phyloP scores from a whole-genome alignment of 1,284 basidiomycete genomes.

The Rhodotorula mucilaginosa region DNA sequence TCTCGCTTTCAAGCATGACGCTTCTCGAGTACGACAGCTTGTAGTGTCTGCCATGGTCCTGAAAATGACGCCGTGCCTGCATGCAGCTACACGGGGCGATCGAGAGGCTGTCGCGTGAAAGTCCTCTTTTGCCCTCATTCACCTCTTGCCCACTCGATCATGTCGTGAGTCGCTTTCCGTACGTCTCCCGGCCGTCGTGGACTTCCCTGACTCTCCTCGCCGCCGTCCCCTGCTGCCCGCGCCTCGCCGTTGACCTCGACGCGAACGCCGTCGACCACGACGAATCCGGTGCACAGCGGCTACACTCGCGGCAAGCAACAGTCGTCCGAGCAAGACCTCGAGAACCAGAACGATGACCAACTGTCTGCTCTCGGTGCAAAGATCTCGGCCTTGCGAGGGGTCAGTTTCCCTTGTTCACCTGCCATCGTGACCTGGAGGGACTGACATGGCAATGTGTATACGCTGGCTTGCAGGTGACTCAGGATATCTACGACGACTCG shows the following conservation, averaged over 20 bases:
- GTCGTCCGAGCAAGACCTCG: conserved; percentile 33
- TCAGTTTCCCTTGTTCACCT: not conserved
- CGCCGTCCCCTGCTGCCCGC: not conserved
- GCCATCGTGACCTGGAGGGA: not conserved
- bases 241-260: not conserved
- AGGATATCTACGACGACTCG: conserved; percentile 44
- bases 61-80: not conserved
- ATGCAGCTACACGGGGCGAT: too few relatives aligned
- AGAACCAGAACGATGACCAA: conserved; percentile 44
- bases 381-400: conserved; percentile 36
- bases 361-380: conserved; percentile 41
- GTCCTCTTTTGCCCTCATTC: too few relatives aligned
- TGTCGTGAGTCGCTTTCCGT: not conserved
- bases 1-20: too few relatives aligned
- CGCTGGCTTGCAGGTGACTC: conserved; percentile 39
- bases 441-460: not conserved
- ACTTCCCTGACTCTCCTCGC: not conserved
- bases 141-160: not conserved
- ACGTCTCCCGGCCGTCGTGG: not conserved
- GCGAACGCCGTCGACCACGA: not conserved
- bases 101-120: too few relatives aligned
- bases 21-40: too few relatives aligned
- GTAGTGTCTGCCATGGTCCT: too few relatives aligned
- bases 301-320: conserved; percentile 23
- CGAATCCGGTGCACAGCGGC: not conserved